Conservation (phyloP, 345 rosid genomes). For the Syzygium oleosum region DNA sequence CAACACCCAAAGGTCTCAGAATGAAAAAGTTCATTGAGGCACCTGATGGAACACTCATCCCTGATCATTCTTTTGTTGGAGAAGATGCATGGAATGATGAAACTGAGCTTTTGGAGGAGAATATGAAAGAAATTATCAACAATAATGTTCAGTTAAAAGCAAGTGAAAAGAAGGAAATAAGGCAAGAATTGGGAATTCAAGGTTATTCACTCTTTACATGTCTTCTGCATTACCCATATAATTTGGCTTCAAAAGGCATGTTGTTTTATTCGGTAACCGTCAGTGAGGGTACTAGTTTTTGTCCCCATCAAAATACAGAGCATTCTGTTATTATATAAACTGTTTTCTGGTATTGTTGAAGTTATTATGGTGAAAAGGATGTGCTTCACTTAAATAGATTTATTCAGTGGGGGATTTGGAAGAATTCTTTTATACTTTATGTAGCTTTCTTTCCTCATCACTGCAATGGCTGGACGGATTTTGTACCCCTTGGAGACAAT, state of each 20-base stretch:
- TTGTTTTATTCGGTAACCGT: neutral
- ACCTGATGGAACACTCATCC: constrained; percentile 72
- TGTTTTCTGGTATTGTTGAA: neutral
- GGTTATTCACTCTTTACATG: constrained; percentile 32
- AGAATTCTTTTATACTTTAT: neutral
- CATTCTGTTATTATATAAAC: neutral
- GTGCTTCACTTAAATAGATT: neutral
- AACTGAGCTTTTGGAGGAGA: constrained; percentile 40
- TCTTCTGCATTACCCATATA: neutral
- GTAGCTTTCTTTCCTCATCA: neutral
- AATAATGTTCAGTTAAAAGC: constrained; percentile 37
- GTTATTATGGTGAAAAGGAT: neutral
- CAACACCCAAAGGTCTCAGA: constrained; percentile 78
- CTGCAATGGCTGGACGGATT: neutral
- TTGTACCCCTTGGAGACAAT: neutral
- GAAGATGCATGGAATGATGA: constrained; percentile 91
- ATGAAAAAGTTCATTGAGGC: constrained; percentile 73
- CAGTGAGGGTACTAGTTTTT: neutral
- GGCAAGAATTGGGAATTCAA: constrained; percentile 53
- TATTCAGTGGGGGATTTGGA: neutral
- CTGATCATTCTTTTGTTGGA: constrained; percentile 79
- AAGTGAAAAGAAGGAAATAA: constrained; percentile 59
- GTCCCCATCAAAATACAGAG: neutral
- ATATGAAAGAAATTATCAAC: constrained; percentile 47
- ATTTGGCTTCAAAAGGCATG: neutral